Base-by-base conservation (phyloP, 805 yeast genomes). In the Peterozyma toletana region DNA sequence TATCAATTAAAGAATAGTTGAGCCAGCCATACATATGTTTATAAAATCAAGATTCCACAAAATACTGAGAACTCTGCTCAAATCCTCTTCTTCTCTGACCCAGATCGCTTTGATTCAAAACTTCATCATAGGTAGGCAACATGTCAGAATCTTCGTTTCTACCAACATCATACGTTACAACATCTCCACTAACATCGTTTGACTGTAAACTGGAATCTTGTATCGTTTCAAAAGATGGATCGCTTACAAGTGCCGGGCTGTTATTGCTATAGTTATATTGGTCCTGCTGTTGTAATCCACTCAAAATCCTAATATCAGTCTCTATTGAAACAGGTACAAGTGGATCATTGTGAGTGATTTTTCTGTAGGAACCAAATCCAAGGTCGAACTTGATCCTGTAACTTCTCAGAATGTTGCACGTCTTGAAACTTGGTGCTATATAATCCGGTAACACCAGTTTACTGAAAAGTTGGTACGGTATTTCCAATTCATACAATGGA, bases 341-440 rank as follows among this genome's bases (percentile, higher is more conserved):
- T 6, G 51, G 44, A 30, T 38, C 40, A 1, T 39, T 40, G 5
- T 39, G 39, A 11, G 51, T 42, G 16, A 37, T 16, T 15, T 6
- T 18, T 10, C 39, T 45, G 1, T 44, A 21, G 2, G 53, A 54
- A 2, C 54, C 44, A 21, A 69, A 50, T 1, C 67, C 68, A 4
- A 58, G 64, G 1, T 51, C 49, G 11, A 73, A 52, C 34, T 52
- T 56, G 35, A 76, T 42, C 4, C 52, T 48, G 52, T 78, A 77
- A n/a, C 46, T 50, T 34, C 84, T 64, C 10, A 63, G 53, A 17
- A 82, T 67, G 52, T 78, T 80, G 52, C 86, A 79, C 4, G 80
- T 70, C 21, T 55, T 58, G 55, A 83, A 82, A 15, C 74, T 58
- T 2, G 86, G 85, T 2, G 79, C 62, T 3, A 75, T 59, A 36